Evolutionary conservation across 305 asterid genomes (phyloP), one percentile per base, ranked within the genome.

Genomic region (Fraxinus xanthoxyloides): DNA sequence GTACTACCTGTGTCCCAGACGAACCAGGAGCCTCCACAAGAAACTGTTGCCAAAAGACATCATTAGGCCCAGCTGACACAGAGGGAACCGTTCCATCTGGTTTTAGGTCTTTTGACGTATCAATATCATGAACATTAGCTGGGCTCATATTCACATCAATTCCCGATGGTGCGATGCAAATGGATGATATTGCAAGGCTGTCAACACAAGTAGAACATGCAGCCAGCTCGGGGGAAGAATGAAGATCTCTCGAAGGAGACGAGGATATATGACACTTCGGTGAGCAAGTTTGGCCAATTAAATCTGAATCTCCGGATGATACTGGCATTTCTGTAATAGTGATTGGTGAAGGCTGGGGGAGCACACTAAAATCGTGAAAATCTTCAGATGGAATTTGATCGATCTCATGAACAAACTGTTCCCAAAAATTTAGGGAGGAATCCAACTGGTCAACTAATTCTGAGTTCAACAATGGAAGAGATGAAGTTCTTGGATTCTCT

Each of bases 1-100:
- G 90, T 26, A 82, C 88, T 67, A 82, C 93, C 79, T 80, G 89
- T 31, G 79, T n/a, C 78, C 26, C 76, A 28, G 84, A 31, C 4
- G 87, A 34, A 56, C 79, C 89, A 30, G 93, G 94, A 26, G 90
- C 87, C 87, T 93, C 95, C 0, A 93, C 91, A 26, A 93, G 81
- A 86, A 93, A 93, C 88, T 93, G 97, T 72, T 93, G 95, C 97
- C 97, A 93, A 70, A 93, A 93, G 30, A 86, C 88, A 81, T 93
- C 97, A 80, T 93, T 93, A 24, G 80, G 84, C 34, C 89, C 97
- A 9, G 83, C 78, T 12, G 85, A 69, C 77, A 84, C 87, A 19
- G 81, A 35, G 61, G 75, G 83, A 65, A 80, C 21, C 3, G 10
- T n/a, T 12, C 70, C 56, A 38, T 83, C 86, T 34, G 30, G 77